Conservation (phyloP, 2,329 filamentous ascomycete species). For the Aureobasidium sp. region DNA sequence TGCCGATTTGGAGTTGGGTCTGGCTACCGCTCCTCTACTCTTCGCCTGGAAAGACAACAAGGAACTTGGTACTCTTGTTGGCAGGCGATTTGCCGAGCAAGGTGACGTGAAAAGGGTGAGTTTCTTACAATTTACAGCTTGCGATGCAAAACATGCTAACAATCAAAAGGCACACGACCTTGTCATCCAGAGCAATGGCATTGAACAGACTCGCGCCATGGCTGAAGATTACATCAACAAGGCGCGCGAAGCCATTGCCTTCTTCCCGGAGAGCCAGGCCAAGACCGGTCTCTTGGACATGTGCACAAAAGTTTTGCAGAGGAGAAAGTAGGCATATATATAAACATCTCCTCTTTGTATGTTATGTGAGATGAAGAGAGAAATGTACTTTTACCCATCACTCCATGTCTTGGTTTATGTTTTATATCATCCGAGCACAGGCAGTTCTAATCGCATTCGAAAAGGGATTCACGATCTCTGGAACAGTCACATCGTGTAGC, state of each 20-base stretch:
- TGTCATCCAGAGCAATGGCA: slow-evolving; percentile 72
- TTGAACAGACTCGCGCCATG: slow-evolving; percentile 83
- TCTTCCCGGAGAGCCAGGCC: slow-evolving; percentile 88
- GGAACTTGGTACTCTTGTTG: slow-evolving; percentile 78
- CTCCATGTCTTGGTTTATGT: too few relatives aligned
- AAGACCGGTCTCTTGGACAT: slow-evolving; percentile 88
- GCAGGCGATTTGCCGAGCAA: slow-evolving; percentile 74
- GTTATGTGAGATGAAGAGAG: neutral
- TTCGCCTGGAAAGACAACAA: slow-evolving; percentile 82
- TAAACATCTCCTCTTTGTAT: slow-evolving; percentile 7
- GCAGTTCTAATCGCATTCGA: too few relatives aligned
- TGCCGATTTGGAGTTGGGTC: slow-evolving; percentile 82
- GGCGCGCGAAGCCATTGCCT: slow-evolving; percentile 72
- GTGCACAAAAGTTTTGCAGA: slow-evolving; percentile 83
- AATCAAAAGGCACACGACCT: slow-evolving; percentile 66
- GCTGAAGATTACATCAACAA: slow-evolving; percentile 86
- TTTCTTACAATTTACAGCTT: slow-evolving; percentile 15
- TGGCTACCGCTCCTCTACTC: slow-evolving; percentile 85
- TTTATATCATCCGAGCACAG: too few relatives aligned
- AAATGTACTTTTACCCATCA: slow-evolving; percentile 8
- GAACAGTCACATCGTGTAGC: too few relatives aligned
- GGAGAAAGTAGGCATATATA: slow-evolving; percentile 57
- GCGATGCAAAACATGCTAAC: slow-evolving; percentile 18
- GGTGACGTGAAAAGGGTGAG: slow-evolving; percentile 80
- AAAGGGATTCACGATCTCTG: too few relatives aligned